A percentile compares a stretch with the other conserved stretches of the same genome.
Conservation (phyloP, 768 basidiomycete species). For the Lanmaoa pseudosensibilis region DNA sequence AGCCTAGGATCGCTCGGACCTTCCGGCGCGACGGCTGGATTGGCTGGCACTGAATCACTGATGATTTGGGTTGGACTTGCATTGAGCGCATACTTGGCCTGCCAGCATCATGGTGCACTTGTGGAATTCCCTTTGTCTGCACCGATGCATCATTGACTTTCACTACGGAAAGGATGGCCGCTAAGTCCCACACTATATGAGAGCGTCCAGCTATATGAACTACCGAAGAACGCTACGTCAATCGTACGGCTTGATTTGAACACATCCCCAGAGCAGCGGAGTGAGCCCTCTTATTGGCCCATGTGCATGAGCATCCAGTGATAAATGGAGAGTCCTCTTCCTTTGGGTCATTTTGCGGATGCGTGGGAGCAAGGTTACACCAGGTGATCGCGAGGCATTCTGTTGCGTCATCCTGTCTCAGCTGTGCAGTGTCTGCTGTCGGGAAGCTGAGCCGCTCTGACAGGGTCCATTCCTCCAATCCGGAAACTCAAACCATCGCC, state of each 20-base stretch:
- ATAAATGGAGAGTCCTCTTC: too few relatives aligned
- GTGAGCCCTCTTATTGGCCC: too few relatives aligned
- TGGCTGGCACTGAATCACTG: not conserved
- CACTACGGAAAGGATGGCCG: too few relatives aligned
- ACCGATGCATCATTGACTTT: too few relatives aligned
- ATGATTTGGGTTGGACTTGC: not conserved
- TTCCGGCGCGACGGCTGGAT: not conserved
- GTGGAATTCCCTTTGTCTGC: not conserved
- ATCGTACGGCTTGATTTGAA: too few relatives aligned
- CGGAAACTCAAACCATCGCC: not conserved
- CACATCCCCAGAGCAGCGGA: too few relatives aligned
- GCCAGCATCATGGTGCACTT: not conserved
- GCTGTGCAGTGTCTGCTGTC: too few relatives aligned
- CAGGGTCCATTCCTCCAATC: not conserved
- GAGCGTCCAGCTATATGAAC: too few relatives aligned
- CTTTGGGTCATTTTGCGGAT: not conserved
- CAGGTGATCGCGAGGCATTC: not conserved
- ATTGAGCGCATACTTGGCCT: not conserved
- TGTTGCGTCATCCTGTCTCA: not conserved
- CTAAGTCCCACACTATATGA: too few relatives aligned
- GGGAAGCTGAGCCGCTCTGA: not conserved
- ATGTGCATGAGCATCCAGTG: too few relatives aligned
- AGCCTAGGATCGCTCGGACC: not conserved
- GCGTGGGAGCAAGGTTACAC: not conserved
- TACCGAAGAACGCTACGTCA: too few relatives aligned